Evolutionary conservation across 2,329 filamentous ascomycete genomes (phyloP), one percentile per base, ranked within the genome.

Genomic region (Teratosphaeria epicoccoides): DNA sequence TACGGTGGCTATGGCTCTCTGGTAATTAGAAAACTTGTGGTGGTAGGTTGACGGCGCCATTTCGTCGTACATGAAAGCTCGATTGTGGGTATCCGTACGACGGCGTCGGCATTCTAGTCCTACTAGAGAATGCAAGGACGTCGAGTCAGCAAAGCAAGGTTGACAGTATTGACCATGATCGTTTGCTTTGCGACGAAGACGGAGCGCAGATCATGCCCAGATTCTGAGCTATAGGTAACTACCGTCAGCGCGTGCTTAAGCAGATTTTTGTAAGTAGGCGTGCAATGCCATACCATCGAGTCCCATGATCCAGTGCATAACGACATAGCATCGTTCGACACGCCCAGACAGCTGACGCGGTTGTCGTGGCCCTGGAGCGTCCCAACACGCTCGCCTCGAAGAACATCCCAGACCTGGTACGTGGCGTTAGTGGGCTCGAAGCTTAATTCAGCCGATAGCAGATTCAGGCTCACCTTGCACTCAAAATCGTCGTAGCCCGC

Each of bases 271-370:
- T 28, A 29, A 12, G 5, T 24, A 17, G 12, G 6, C 10, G 20
- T 24, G 43, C 12, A 51, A 80, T 88, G 28, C 46, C 46, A 76
- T 81, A 97, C 93, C 78, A 95, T 80, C 66, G 93, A 96, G 76
- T 98, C 93, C 93, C 93, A 98, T 62, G 93, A 98, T 71, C 93
- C 93, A 67, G 93, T 98, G 81, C 93, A 97, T 76, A 98, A 79
- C 77, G 91, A 97, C 76, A 97, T 95, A 57, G 91, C 93, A 68
- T 98, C 93, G 71, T 97, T 97, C 79, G 91, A 97, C 63, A 98
- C 93, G 61, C 93, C 93, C 68, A 98, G 76, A 73, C 93, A 98
- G 81, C 91, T 97, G 69, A 98, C 93, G 61, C 93, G 87, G 77
- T 98, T 98, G 74, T 97, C 91, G 72, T 98, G 93, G 64, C 93